phyloP scores from a whole-genome alignment of 2,329 filamentous ascomycete species.

The Amauroascus niger region DNA sequence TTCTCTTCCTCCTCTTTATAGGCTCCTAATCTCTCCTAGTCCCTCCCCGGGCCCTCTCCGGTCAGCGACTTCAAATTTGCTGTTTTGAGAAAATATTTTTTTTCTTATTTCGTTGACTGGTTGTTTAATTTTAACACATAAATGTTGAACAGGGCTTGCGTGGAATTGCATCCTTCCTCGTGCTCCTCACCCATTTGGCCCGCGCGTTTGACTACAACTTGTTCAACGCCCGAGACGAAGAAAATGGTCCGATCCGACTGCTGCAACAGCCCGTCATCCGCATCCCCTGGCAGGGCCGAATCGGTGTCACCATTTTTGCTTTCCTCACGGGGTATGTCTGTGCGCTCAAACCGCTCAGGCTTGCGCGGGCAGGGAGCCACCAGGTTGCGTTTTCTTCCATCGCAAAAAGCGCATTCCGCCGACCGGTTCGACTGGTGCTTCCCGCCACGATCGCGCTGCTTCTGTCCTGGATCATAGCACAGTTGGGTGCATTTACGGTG shows the following conservation, averaged over 20 bases:
- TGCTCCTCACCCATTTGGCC: slow-evolving; percentile 45
- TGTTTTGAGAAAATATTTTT: neutral
- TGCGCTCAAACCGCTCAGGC: slow-evolving; percentile 46
- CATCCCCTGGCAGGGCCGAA: slow-evolving; percentile 47
- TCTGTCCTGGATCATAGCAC: slow-evolving; percentile 43
- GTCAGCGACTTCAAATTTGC: too few relatives aligned
- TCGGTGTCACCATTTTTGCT: slow-evolving; percentile 48
- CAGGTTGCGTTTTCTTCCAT: slow-evolving; percentile 40
- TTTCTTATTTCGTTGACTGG: too few relatives aligned
- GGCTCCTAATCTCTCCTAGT: slow-evolving; percentile 1
- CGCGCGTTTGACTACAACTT: slow-evolving; percentile 45
- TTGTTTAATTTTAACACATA: too few relatives aligned
- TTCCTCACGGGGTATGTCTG: slow-evolving; percentile 50
- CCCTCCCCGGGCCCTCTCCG: neutral
- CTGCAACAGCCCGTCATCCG: slow-evolving; percentile 46
- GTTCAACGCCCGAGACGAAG: slow-evolving; percentile 41
- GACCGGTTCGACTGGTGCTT: slow-evolving; percentile 44
- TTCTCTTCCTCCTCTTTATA: neutral
- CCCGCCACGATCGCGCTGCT: slow-evolving; percentile 45
- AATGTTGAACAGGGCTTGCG: slow-evolving; percentile 44
- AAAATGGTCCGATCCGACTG: slow-evolving; percentile 36
- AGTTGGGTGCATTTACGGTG: slow-evolving; percentile 42
- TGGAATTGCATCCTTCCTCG: slow-evolving; percentile 45
- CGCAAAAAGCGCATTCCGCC: slow-evolving; percentile 46
- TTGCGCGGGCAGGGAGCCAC: slow-evolving; percentile 40